Conservation (phyloP, 495 filamentous ascomycete genomes). For the Poronia punctata region DNA sequence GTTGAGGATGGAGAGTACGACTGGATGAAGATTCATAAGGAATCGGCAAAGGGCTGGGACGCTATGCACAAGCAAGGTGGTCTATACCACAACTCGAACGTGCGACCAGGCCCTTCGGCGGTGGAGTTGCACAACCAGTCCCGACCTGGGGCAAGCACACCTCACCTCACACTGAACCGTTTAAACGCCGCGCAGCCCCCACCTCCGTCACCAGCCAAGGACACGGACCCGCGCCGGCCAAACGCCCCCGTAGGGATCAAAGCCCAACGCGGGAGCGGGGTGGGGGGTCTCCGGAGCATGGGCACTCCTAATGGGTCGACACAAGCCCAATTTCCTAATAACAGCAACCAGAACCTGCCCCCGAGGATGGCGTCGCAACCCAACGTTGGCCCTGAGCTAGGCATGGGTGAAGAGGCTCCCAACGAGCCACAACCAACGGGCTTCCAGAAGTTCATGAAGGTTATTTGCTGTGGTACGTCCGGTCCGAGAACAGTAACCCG, state of each 20-base stretch:
- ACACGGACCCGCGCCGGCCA: slow-evolving; percentile 76
- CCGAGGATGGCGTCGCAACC: slow-evolving; percentile 53
- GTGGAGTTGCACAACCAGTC: slow-evolving; percentile 66
- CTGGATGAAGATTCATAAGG: slow-evolving; percentile 99
- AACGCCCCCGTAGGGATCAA: slow-evolving; percentile 64
- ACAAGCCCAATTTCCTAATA: slow-evolving; percentile 83
- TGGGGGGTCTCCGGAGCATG: slow-evolving; percentile 62
- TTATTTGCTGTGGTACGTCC: slow-evolving; percentile 74
- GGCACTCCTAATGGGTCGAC: slow-evolving; percentile 76
- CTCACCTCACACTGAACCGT: slow-evolving; percentile 75
- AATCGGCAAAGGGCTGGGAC: slow-evolving; percentile 74
- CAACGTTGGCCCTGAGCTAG: slow-evolving; percentile 41
- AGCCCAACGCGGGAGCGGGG: slow-evolving; percentile 63
- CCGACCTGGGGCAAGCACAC: slow-evolving; percentile 48
- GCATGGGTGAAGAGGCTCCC: slow-evolving; percentile 31
- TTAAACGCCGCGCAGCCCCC: slow-evolving; percentile 95
- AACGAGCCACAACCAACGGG: slow-evolving; percentile 45
- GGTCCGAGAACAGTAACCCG: no score
- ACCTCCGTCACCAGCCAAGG: slow-evolving; percentile 79
- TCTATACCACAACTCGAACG: slow-evolving; percentile 68
- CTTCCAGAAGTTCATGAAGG: slow-evolving; percentile 74
- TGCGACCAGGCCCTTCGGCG: slow-evolving; percentile 65
- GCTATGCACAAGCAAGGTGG: slow-evolving; percentile 80
- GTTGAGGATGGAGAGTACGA: slow-evolving; percentile 99
- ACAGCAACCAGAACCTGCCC: slow-evolving; percentile 77